These are phyloP conservation scores for Ceratonia siliqua DNA, from an alignment of 306 rosid species.

Conservation along the genomic window DNA sequence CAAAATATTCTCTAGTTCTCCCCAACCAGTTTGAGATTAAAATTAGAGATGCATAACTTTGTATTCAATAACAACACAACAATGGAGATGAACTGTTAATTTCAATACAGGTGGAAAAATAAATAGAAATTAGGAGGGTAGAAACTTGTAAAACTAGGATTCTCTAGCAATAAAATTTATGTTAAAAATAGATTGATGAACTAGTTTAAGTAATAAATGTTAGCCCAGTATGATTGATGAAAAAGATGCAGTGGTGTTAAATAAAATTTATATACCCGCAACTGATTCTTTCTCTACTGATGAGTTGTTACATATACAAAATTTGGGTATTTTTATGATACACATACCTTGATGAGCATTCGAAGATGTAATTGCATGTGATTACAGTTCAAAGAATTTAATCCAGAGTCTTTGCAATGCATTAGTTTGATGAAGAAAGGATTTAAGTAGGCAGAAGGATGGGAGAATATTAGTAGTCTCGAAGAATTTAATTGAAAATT, in stretches of 20 bases:
- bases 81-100: not conserved
- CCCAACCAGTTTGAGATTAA: not conserved
- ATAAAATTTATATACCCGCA: not conserved
- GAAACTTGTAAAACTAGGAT: not conserved
- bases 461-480: too few relatives aligned
- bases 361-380: not conserved
- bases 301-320: not conserved
- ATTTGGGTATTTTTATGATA: not conserved
- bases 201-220: not conserved
- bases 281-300: too few relatives aligned
- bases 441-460: not conserved
- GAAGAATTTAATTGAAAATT: not conserved
- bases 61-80: not conserved
- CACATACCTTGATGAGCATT: not conserved
- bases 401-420: not conserved
- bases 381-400: not conserved
- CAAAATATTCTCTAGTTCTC: not conserved
- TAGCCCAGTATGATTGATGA: not conserved
- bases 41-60: slow-evolving; percentile 15
- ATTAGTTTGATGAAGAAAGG: not conserved
- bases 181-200: not conserved
- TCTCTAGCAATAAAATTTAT: not conserved
- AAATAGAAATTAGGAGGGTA: not conserved
- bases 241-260: not conserved
- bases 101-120: not conserved